Base-by-base conservation (phyloP, 1,284 basidiomycete genomes). In the Termitomyces sp. region DNA sequence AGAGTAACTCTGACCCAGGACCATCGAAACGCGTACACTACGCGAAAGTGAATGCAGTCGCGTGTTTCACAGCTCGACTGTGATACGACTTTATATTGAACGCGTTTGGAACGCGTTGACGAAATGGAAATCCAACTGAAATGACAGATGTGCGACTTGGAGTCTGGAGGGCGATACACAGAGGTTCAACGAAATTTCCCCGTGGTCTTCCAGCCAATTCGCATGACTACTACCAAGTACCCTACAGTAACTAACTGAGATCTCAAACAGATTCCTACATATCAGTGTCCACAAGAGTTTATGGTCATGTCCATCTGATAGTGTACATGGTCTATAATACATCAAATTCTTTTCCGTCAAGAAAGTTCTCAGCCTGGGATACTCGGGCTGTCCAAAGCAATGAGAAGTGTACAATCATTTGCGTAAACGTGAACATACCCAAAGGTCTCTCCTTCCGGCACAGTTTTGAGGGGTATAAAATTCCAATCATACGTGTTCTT, bases 51-150 rank as follows among this genome's bases (percentile, higher is more conserved):
- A 78, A 91, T 57, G 80, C 79, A 1, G 70, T 88, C n/a, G 72
- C 83, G 16, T 85, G 83, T 61, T 83, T 91, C 59, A 80, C 78
- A 0, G 64, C 81, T 1, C 76, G 86, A 13, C 61, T 91, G 3
- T 67, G 93, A 38, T 91, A 83, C 57, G 86, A 91, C 63, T 76
- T 80, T 0, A 71, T 82, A 3, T 67, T 91, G 43, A 82, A 88
- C 60, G 65, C 74, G 9, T 71, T 92, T 67, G 91, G 43, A 82
- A 88, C 60, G 65, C 74, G 9, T 71, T 92, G 5, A 75, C 81
- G 2, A 64, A 66, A 10, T 83, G 80, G 77, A 67, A 64, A 16
- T 73, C 80, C 6, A 62, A 65, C 4, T 87, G 84, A 83, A 72
- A 75, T n/a, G 69, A 78, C 13, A 83, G 82, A 11, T 84, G 81